Base-by-base conservation (phyloP, 2,329 filamentous ascomycete species). In the Elsinoe ampelina region DNA sequence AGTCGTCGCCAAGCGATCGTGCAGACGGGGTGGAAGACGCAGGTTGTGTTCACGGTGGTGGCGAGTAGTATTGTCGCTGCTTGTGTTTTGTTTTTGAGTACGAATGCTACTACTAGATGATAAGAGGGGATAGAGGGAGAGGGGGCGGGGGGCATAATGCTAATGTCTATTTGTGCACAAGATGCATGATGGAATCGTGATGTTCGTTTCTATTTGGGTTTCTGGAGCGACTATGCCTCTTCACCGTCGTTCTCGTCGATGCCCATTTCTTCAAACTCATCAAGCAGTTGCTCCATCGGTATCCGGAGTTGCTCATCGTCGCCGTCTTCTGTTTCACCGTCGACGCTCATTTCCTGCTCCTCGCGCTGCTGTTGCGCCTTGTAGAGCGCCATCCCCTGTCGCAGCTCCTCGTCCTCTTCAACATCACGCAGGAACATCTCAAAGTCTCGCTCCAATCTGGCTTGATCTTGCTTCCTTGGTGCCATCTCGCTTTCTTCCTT, bases 381-480 rank as follows among this genome's bases (percentile, higher is more conserved):
- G 76, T 95, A 98, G 65, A 98, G 71, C 45, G 89, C 87, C 68
- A 98, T 76, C 1, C 89, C 90, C 42, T 84, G 81, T 57, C 93
- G 80, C 63, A 96, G 78, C 67, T 98, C 93, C 54, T 87, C 80
- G 70, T 98, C 93, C 69, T 97, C 91, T 73, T 98, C 95, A 10
- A 98, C 89, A 71, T 98, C 93, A 45, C 87, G 85, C 77, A 98
- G 75, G 82, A 98, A 98, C 81, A 91, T 83, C 76, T 98, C 93
- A 73, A 95, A 98, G 72, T 98, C 93, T 62, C 85, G 82, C 68
- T 97, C 91, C 76, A 95, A 83, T 61, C 84, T 83, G 59, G 91
- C 88, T 68, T 92, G 87, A 68, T 97, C 91, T 59, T 89, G 78
- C 74, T 95, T 89, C 76, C 88, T 85, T 35, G 89, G 88, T 61